Evolutionary conservation across 1,284 basidiomycete genomes (phyloP).

Genomic region (Papiliotrema laurentii): DNA sequence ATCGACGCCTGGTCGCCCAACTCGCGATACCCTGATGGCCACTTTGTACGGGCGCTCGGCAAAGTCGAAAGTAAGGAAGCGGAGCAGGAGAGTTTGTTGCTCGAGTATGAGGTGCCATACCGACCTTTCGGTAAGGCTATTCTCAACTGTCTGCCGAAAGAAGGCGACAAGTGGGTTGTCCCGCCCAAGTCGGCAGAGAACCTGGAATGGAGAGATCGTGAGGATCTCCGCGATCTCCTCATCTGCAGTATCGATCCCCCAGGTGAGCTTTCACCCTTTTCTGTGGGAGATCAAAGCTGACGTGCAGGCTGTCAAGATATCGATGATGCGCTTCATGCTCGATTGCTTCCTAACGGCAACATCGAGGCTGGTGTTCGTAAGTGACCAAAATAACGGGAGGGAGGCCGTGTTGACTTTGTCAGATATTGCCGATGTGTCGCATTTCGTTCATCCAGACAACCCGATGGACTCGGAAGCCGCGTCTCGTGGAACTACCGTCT

Average conservation of each 20-base stretch:
- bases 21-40: conserved; percentile 92
- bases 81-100: conserved; percentile 87
- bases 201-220: conserved; percentile 74
- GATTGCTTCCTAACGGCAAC: conserved; percentile 82
- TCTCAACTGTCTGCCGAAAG: conserved; percentile 79
- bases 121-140: conserved; percentile 94
- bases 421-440: conserved; percentile 98
- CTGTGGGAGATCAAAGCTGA: neutral
- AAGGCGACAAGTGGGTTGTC: conserved; percentile 92
- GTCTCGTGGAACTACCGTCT: conserved; percentile 92
- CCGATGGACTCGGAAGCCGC: conserved; percentile 97
- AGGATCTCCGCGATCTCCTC: conserved; percentile 79
- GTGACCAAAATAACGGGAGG: too few relatives aligned
- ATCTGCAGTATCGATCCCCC: conserved; percentile 98
- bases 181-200: conserved; percentile 63
- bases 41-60: conserved; percentile 91
- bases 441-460: conserved; percentile 90
- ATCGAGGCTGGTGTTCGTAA: conserved; percentile 96
- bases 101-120: conserved; percentile 97
- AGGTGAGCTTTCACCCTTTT: conserved; percentile 51
- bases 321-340: conserved; percentile 96
- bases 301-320: conserved; percentile 91
- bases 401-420: too few relatives aligned
- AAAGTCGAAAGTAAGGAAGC: conserved; percentile 91
- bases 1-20: conserved; percentile 87